Evolutionary conservation across 768 basidiomycete species (phyloP).

Genomic region (Termitomyces sp.): DNA sequence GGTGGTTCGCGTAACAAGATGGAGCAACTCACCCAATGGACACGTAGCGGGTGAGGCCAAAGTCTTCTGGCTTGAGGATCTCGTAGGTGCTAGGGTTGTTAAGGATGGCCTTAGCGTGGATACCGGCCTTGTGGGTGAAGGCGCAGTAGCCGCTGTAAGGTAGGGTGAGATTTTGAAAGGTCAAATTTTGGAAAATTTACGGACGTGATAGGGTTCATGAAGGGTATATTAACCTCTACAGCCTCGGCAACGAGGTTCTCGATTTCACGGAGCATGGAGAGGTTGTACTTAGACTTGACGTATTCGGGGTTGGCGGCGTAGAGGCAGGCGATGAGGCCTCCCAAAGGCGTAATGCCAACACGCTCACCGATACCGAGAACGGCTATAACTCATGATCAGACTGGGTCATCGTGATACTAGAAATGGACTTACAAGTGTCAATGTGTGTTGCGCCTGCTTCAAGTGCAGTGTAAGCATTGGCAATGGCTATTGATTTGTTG

Average conservation of each 20-base stretch:
- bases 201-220: slow-evolving; percentile 93
- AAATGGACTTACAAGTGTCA: slow-evolving; percentile 78
- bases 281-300: slow-evolving; percentile 99
- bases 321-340: slow-evolving; percentile 94
- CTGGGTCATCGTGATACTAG: neutral
- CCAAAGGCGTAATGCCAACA: slow-evolving; percentile 97
- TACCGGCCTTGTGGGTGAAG: slow-evolving; percentile 99
- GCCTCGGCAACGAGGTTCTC: slow-evolving; percentile 99
- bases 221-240: slow-evolving; percentile 96
- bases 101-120: slow-evolving; percentile 99
- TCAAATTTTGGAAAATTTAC: slow-evolving; percentile 16
- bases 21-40: slow-evolving; percentile 76
- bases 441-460: slow-evolving; percentile 99
- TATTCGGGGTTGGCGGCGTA: slow-evolving; percentile 98
- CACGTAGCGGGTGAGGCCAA: slow-evolving; percentile 95
- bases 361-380: slow-evolving; percentile 98
- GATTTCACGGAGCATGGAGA: slow-evolving; percentile 94
- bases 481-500: slow-evolving; percentile 61
- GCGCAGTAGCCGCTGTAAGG: slow-evolving; percentile 91
- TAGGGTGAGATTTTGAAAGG: slow-evolving; percentile 3
- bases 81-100: slow-evolving; percentile 99
- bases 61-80: slow-evolving; percentile 98
- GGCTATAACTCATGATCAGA: slow-evolving; percentile 37
- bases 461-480: slow-evolving; percentile 96
- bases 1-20: neutral